These are phyloP conservation scores for Eragrostis tef DNA, from an alignment of 202 grass and related monocot species.

Conservation along the genomic window DNA sequence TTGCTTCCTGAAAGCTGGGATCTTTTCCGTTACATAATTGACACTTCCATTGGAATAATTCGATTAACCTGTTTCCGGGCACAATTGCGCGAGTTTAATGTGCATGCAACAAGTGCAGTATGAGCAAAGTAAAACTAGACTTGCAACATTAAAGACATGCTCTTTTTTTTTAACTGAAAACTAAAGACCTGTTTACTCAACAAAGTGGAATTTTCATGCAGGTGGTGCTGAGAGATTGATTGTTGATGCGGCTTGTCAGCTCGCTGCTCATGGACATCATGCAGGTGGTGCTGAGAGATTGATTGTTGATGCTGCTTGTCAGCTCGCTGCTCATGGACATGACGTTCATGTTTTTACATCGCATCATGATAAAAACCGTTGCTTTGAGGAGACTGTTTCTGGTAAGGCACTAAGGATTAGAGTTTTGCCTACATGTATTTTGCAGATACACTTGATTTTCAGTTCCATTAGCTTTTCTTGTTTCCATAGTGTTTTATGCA, in stretches of 20 bases:
- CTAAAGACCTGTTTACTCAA: background rate
- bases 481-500: background rate
- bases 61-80: background rate
- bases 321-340: constrained; percentile 77
- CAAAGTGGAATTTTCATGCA: constrained; percentile 18
- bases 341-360: constrained; percentile 88
- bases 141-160: background rate
- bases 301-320: constrained; percentile 85
- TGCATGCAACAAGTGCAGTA: background rate
- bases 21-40: background rate
- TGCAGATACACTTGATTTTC: background rate
- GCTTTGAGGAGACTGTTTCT: constrained; percentile 91
- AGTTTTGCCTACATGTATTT: background rate
- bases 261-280: constrained; percentile 71
- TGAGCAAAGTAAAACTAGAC: background rate
- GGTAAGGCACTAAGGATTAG: constrained; percentile 64
- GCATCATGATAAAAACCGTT: constrained; percentile 86
- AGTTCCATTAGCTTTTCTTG: background rate
- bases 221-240: constrained; percentile 95
- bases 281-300: constrained; percentile 92
- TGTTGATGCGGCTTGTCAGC: constrained; percentile 88
- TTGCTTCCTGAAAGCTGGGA: background rate
- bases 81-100: background rate
- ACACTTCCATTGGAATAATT: background rate
- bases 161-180: background rate